A percentile compares a stretch with the other conserved stretches of the same genome.
phyloP scores from a whole-genome alignment of 345 rosid genomes.

The Salix brachista region DNA sequence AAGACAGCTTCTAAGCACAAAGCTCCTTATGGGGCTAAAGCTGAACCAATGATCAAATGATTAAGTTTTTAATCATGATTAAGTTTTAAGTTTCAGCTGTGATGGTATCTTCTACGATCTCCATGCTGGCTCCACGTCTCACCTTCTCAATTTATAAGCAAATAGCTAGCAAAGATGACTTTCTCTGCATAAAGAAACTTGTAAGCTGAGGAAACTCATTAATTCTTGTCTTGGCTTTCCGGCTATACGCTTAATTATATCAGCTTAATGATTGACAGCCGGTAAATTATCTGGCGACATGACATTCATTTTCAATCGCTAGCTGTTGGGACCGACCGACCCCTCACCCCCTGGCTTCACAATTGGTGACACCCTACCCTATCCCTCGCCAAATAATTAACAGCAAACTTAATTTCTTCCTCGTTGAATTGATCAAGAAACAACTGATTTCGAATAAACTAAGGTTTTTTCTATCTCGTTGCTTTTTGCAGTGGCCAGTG shows the following conservation, averaged over 20 bases:
- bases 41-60: constrained; percentile 17
- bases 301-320: background rate
- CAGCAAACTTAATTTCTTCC: background rate
- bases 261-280: background rate
- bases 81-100: background rate
- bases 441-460: background rate
- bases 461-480: no score
- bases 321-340: background rate
- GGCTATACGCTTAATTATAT: background rate
- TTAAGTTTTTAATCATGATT: constrained; percentile 12
- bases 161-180: background rate
- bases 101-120: background rate
- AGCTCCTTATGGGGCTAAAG: background rate
- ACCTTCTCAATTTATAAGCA: background rate
- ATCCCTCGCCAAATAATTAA: background rate
- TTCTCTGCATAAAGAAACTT: background rate
- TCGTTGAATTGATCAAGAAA: background rate
- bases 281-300: background rate
- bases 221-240: background rate
- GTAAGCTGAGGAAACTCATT: background rate
- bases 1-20: background rate
- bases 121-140: constrained; percentile 11
- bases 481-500: no score
- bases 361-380: background rate
- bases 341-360: background rate